A percentile compares a stretch with the other conserved stretches of the same genome.
Evolutionary conservation across 441 rosid species (phyloP).

Genomic region (Brassica hybrid): DNA sequence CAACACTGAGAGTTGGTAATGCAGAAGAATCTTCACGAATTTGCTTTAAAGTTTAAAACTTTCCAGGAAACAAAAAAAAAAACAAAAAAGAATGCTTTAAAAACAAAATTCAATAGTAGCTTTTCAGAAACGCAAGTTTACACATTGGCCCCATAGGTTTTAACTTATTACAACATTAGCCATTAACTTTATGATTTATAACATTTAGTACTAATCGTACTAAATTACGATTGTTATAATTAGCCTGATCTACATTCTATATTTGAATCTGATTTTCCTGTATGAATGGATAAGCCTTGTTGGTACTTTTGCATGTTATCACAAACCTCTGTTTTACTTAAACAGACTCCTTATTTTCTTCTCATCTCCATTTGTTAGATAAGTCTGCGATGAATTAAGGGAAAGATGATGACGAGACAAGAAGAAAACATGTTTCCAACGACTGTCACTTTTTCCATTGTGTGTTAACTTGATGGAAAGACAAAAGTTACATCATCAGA

Average conservation of each 20-base stretch:
- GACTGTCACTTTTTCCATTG: neutral
- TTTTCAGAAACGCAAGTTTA: slow-evolving; percentile 5
- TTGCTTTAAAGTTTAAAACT: slow-evolving; percentile 2
- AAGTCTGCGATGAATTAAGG: neutral
- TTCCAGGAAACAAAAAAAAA: neutral
- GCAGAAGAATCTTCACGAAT: neutral
- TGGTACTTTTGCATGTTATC: no score
- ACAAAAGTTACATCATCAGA: slow-evolving; percentile 2
- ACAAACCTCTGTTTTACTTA: neutral
- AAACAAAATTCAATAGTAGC: neutral
- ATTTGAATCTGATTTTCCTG: no score
- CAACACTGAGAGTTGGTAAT: neutral
- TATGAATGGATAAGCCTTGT: no score
- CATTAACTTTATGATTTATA: neutral
- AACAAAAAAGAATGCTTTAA: neutral
- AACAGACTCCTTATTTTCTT: neutral
- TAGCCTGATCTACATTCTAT: no score
- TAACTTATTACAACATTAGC: neutral
- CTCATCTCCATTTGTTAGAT: neutral
- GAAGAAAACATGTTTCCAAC: neutral
- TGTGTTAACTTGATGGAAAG: neutral
- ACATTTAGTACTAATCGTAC: no score
- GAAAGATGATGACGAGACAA: neutral
- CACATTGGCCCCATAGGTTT: slow-evolving; percentile 14
- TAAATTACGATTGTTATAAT: no score